A percentile compares a stretch with the other conserved stretches of the same genome.
These are phyloP conservation scores for Theileria orientalis DNA, from an alignment of 169 alveolate genomes.

Conservation along the genomic window DNA sequence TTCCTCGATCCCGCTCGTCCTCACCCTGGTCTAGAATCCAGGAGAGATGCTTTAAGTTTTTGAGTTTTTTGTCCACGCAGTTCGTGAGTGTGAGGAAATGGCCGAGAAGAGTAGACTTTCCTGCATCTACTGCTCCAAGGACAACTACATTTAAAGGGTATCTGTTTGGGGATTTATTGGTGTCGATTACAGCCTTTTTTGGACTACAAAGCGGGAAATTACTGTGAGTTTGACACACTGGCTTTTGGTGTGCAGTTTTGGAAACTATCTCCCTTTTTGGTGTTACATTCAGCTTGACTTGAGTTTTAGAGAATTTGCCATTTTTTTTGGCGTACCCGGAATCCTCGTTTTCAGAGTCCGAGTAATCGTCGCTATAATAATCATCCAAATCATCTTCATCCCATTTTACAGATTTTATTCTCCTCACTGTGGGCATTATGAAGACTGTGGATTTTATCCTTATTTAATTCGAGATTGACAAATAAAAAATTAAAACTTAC, in stretches of 20 bases:
- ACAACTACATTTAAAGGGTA: conserved; percentile 69
- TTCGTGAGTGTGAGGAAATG: conserved; percentile 41
- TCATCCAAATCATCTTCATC: conserved; percentile 26
- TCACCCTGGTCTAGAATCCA: conserved; percentile 75
- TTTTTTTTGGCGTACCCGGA: not conserved
- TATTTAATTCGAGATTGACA: not conserved
- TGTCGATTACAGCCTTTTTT: not conserved
- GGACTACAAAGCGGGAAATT: no score
- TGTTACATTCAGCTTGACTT: conserved; percentile 4
- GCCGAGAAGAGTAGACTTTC: conserved; percentile 77
- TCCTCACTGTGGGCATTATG: conserved; percentile 24
- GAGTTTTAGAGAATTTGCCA: not conserved
- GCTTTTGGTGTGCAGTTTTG: not conserved
- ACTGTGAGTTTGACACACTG: not conserved
- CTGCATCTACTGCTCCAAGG: conserved; percentile 75
- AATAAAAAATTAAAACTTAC: no score
- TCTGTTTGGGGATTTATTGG: conserved; percentile 8
- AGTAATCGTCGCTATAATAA: conserved; percentile 6
- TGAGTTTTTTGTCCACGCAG: conserved; percentile 27
- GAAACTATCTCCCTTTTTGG: conserved; percentile 5
- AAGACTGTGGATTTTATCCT: not conserved
- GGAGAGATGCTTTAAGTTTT: conserved; percentile 27
- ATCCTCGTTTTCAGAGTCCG: conserved; percentile 14
- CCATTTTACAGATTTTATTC: conserved; percentile 25
- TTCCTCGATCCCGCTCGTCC: conserved; percentile 73